Base-by-base conservation (phyloP, 1,284 basidiomycete species). In the Ceratobasidium papillatum region DNA sequence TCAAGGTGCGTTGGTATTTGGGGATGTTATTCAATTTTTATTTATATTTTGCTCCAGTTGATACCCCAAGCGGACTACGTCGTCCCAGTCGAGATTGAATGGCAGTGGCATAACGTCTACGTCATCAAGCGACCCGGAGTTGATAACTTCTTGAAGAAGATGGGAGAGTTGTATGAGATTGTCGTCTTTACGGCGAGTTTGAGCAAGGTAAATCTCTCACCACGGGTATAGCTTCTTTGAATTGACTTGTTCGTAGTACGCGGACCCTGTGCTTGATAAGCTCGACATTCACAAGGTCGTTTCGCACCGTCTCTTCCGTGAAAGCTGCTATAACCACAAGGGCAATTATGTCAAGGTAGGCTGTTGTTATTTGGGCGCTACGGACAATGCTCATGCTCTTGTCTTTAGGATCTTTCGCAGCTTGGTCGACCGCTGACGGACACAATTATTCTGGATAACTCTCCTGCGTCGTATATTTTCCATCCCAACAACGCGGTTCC, bases 401-500 rank as follows among this genome's bases (percentile, higher is more conserved):
- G 49, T 64, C 54, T 54, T 52, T 80, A 97, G 94, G 98, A 99
- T 83, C 87, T 99, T 43, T 98, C 95, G 52, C 98, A 99, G 83
- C 87, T 99, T 51, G 97, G 97, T 45, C 90, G 97, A 34, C 93
- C 94, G 7, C 95, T 99, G 78, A 88, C 89, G 49, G 95, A 97
- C 80, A 94, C 93, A 76, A 99, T 99, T 80, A 99, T 99, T 84
- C 90, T 99, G 78, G 97, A 99, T 85, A 99, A 99, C 84, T 98
- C 96, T 49, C 97, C 97, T 12, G 97, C 98, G 14, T 98, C 95
- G 8, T 99, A 99, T 84, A 97, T 99, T 79, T 99, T 99, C 88
- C 97, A 99, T 81, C 96, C 96, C 19, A 98, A 98, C 84, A 99
- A 99, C 81, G 98, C 98, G 52, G 97, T 99, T 5, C 97, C 97